A percentile compares a stretch with the other conserved stretches of the same genome.
These are phyloP conservation scores for Graphilbum ipis-grandicollis DNA, from an alignment of 2,329 filamentous ascomycete species.

Conservation along the genomic window DNA sequence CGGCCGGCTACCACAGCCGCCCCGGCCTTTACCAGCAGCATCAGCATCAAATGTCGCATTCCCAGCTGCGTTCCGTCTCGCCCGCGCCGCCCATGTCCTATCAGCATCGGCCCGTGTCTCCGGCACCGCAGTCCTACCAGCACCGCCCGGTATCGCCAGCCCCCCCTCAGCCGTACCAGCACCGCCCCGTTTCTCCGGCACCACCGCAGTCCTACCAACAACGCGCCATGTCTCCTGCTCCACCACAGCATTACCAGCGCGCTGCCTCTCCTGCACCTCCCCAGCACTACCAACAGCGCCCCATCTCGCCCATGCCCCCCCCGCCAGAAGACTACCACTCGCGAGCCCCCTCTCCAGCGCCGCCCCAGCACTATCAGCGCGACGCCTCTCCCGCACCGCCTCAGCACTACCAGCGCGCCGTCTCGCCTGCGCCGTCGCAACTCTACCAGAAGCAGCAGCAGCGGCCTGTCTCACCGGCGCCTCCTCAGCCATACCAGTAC, in stretches of 20 bases:
- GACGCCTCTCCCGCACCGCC: background rate
- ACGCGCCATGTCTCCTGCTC: background rate
- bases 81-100: background rate
- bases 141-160: background rate
- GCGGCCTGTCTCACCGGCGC: background rate
- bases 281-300: background rate
- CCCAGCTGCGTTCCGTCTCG: background rate
- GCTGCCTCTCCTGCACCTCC: background rate
- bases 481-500: background rate
- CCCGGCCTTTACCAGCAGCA: slow-evolving; percentile 2
- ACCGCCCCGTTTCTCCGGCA: background rate
- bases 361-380: background rate
- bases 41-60: slow-evolving; percentile 2
- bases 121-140: background rate
- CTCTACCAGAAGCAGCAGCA: background rate
- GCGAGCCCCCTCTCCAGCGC: background rate
- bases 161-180: background rate
- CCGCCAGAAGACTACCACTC: background rate
- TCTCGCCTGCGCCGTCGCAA: background rate
- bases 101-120: background rate
- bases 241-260: background rate
- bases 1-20: too few species aligned
- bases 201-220: background rate
- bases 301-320: background rate
- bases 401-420: background rate